phyloP scores from a whole-genome alignment of 1,284 basidiomycete genomes.

The Sanghuangporus sanghuang region DNA sequence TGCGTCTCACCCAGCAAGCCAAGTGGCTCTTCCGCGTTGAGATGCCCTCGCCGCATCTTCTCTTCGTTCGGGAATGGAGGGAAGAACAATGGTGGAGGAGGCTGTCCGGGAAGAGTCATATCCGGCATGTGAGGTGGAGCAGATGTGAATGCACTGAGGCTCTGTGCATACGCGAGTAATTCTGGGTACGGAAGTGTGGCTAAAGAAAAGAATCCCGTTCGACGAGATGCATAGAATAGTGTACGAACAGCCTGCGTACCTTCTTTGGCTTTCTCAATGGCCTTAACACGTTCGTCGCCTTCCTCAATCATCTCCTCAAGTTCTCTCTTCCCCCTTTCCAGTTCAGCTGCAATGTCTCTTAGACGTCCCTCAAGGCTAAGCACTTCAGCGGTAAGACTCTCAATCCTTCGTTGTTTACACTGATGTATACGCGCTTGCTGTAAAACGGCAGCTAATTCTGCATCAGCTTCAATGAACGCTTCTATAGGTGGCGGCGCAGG shows the following conservation, averaged over 20 bases:
- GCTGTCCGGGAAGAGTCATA: constrained; percentile 56
- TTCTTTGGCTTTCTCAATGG: constrained; percentile 64
- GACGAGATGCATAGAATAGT: neutral
- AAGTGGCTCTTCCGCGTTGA: constrained; percentile 73
- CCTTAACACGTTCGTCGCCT: constrained; percentile 62
- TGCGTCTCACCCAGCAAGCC: constrained; percentile 73
- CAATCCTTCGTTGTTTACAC: constrained; percentile 66
- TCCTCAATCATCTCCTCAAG: constrained; percentile 64
- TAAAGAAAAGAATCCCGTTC: constrained; percentile 26
- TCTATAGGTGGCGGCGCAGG: constrained; percentile 56
- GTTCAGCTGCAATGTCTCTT: constrained; percentile 55
- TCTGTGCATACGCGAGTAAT: constrained; percentile 74
- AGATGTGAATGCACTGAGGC: constrained; percentile 75
- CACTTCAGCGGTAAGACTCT: constrained; percentile 62
- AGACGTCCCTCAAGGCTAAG: constrained; percentile 59
- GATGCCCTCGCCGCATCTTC: constrained; percentile 73
- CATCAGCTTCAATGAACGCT: constrained; percentile 57
- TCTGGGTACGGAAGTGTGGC: constrained; percentile 76
- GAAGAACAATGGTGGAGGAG: constrained; percentile 72
- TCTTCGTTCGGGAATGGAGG: constrained; percentile 84
- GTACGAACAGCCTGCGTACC: constrained; percentile 36
- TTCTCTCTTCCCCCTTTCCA: constrained; percentile 61
- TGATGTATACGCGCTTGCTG: constrained; percentile 67
- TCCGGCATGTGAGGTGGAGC: constrained; percentile 82
- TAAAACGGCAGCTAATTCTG: constrained; percentile 54